These are phyloP conservation scores for Penicillium flavigenum DNA, from an alignment of 495 filamentous ascomycete species.

Conservation along the genomic window DNA sequence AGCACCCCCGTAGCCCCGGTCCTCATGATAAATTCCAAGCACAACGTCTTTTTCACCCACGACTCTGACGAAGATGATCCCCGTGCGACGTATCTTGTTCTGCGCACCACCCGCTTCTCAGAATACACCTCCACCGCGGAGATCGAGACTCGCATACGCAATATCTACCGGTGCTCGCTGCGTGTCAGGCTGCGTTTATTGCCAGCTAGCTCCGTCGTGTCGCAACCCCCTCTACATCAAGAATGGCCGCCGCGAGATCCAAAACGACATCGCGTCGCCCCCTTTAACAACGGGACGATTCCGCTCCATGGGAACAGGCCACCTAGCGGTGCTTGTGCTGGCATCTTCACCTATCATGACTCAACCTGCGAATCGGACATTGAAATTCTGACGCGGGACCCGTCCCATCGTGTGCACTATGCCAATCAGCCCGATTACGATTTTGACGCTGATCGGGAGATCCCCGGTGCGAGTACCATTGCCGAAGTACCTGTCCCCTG, in stretches of 20 bases:
- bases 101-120: slow-evolving; percentile 57
- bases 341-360: slow-evolving; percentile 67
- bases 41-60: slow-evolving; percentile 64
- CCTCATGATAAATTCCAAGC: slow-evolving; percentile 61
- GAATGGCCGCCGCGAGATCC: slow-evolving; percentile 11
- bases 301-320: slow-evolving; percentile 10
- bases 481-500: slow-evolving; percentile 46
- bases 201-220: slow-evolving; percentile 16
- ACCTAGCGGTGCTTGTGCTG: slow-evolving; percentile 58
- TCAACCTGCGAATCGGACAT: slow-evolving; percentile 72
- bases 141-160: slow-evolving; percentile 55
- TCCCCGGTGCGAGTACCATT: slow-evolving; percentile 37
- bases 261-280: neutral
- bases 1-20: slow-evolving; percentile 44
- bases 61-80: slow-evolving; percentile 18
- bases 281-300: slow-evolving; percentile 4
- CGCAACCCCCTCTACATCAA: slow-evolving; percentile 12
- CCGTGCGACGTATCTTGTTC: slow-evolving; percentile 54
- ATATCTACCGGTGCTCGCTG: slow-evolving; percentile 59
- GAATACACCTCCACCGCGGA: slow-evolving; percentile 63
- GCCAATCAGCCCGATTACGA: slow-evolving; percentile 70
- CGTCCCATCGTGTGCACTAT: slow-evolving; percentile 57
- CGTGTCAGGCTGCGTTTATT: slow-evolving; percentile 56
- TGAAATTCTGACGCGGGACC: slow-evolving; percentile 67
- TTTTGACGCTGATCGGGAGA: slow-evolving; percentile 30